These are phyloP conservation scores for Coemansia sp. DNA, from an alignment of 192 early-diverging fungal species.

Conservation along the genomic window DNA sequence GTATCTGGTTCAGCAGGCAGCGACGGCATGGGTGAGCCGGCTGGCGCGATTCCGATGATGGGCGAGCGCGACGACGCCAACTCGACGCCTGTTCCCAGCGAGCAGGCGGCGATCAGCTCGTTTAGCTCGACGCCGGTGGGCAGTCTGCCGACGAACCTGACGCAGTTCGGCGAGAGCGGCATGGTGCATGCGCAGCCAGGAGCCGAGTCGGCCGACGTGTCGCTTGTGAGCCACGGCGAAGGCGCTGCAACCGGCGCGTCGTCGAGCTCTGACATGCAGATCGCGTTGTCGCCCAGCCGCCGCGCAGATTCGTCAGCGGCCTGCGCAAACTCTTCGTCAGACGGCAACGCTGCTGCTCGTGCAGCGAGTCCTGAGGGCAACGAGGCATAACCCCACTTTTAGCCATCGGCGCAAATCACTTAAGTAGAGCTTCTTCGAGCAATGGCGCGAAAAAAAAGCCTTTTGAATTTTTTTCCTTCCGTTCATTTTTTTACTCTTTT, in stretches of 20 bases:
- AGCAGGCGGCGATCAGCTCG: slow-evolving; percentile 43
- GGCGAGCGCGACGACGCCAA: slow-evolving; percentile 43
- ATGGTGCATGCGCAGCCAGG: background rate
- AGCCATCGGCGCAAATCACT: no score
- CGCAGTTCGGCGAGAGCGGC: slow-evolving; percentile 14
- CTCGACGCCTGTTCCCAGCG: slow-evolving; percentile 48
- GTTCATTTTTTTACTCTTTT: background rate
- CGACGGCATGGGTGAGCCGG: background rate
- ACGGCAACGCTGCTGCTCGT: background rate
- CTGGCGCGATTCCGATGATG: background rate
- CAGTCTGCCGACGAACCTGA: slow-evolving; percentile 35
- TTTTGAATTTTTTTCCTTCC: no score
- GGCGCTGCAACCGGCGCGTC: background rate
- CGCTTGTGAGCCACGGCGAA: slow-evolving; percentile 12
- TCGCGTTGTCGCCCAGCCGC: slow-evolving; percentile 4
- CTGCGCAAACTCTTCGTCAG: background rate
- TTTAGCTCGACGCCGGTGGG: slow-evolving; percentile 54
- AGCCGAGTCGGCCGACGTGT: slow-evolving; percentile 6
- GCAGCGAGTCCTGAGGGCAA: slow-evolving; percentile 8
- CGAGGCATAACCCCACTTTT: slow-evolving; percentile 10
- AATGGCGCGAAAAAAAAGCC: no score
- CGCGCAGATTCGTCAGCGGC: background rate
- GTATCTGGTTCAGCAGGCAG: background rate
- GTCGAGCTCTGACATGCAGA: slow-evolving; percentile 4
- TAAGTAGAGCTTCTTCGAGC: no score